These are phyloP conservation scores for Penicillium sp. DNA, from an alignment of 2,329 filamentous ascomycete genomes.

Conservation along the genomic window DNA sequence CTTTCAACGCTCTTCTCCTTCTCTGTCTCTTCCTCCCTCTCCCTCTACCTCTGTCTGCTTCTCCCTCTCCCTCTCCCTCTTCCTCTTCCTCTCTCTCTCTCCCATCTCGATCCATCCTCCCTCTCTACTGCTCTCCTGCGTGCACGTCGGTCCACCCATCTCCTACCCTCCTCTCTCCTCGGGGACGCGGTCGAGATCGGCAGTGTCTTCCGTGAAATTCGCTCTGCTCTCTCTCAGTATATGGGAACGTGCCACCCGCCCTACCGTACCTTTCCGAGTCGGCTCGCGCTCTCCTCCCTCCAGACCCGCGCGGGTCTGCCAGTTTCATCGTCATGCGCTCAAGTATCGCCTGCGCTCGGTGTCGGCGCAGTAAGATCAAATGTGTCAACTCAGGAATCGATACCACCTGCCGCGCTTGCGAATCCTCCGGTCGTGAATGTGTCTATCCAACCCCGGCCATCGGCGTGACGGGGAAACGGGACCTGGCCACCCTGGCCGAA, in stretches of 20 bases:
- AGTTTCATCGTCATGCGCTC: slow-evolving; percentile 54
- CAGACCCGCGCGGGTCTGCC: slow-evolving; percentile 12
- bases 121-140: too few relatives aligned
- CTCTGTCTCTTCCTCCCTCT: background rate
- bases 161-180: too few relatives aligned
- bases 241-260: slow-evolving; percentile 8
- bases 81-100: background rate
- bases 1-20: background rate
- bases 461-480: slow-evolving; percentile 35
- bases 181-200: too few relatives aligned
- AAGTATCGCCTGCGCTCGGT: slow-evolving; percentile 70
- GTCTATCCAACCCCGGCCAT: slow-evolving; percentile 54
- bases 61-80: background rate
- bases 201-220: too few relatives aligned
- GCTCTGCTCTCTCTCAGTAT: background rate
- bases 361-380: slow-evolving; percentile 77
- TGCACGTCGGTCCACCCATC: too few relatives aligned
- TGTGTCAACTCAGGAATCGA: slow-evolving; percentile 72
- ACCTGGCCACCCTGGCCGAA: slow-evolving; percentile 31
- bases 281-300: background rate
- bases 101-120: too few relatives aligned
- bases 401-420: slow-evolving; percentile 68
- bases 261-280: slow-evolving; percentile 1
- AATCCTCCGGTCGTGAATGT: slow-evolving; percentile 65
- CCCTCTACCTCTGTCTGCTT: background rate